Evolutionary conservation across 345 rosid genomes (phyloP), one percentile per base, ranked within the genome.

Genomic region (Gossypium anomalum): DNA sequence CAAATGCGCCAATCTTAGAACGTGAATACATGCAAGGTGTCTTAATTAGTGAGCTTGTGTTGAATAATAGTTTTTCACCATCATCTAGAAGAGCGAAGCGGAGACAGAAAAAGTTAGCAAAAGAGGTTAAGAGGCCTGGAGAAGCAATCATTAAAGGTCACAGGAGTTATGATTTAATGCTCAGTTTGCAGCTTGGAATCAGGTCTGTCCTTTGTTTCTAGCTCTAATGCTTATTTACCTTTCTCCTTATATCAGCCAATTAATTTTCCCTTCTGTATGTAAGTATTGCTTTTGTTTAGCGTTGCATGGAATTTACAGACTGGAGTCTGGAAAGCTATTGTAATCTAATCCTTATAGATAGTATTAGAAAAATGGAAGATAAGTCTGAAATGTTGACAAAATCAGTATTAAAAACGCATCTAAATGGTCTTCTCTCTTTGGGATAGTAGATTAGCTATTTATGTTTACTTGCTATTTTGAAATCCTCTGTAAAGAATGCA

Each of bases 21-120:
- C 84, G 98, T 68, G 99, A 95, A 78, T 95, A 95, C 76, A 89
- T 90, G 96, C 99, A 95, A 86, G 99, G 98, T 74, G 97, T 95
- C 76, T 82, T 93, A 74, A 95, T 95, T 16, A 95, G 90, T 76
- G 98, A 95, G 81, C 82, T 93, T 75, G 99, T 95, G 72, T 82
- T 92, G 48, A 81, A 89, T 77, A 82, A 84, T 75, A 79, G 83
- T 72, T 93, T 92, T 78, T 85, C 97, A 12, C 72, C 88, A 34
- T 63, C 86, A 61, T 91, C 99, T 22, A 91, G 94, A 85, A 87
- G 97, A 81, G 88, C 89, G 13, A 95, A 85, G 76, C 84, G 86
- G 67, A 77, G 89, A 64, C 89, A 95, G 22, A 89, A 77, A 78
- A 95, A 86, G 79, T 83, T 91, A 49, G 91, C 84, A 14, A 92